Evolutionary conservation across 495 filamentous ascomycete genomes (phyloP).

Genomic region (Penicillium atrosanguineum): DNA sequence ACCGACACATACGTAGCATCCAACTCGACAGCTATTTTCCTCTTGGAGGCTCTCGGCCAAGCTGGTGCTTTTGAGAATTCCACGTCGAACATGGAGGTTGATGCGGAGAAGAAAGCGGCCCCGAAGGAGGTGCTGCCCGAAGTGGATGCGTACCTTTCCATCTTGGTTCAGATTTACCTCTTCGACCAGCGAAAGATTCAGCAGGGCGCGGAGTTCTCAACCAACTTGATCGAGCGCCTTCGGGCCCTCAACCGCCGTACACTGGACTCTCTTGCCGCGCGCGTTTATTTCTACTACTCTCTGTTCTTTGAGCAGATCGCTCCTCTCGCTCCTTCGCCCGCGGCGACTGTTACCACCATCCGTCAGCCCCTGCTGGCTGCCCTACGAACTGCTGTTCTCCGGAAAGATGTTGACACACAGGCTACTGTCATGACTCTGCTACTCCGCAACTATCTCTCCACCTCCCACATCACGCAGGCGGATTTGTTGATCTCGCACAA

Average conservation of each 20-base stretch:
- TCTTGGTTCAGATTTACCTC: slow-evolving; percentile 85
- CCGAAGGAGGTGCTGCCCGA: slow-evolving; percentile 80
- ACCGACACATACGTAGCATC: slow-evolving; percentile 72
- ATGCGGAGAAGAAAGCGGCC: slow-evolving; percentile 52
- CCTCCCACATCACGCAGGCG: slow-evolving; percentile 94
- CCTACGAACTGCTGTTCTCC: slow-evolving; percentile 86
- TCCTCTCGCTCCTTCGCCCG: slow-evolving; percentile 81
- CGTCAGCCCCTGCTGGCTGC: slow-evolving; percentile 84
- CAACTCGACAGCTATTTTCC: slow-evolving; percentile 61
- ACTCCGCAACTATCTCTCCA: slow-evolving; percentile 92
- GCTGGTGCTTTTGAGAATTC: slow-evolving; percentile 58
- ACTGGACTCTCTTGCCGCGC: slow-evolving; percentile 87
- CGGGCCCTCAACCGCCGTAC: slow-evolving; percentile 90
- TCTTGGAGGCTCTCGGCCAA: slow-evolving; percentile 67
- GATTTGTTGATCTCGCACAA: slow-evolving; percentile 94
- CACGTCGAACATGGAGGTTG: slow-evolving; percentile 73
- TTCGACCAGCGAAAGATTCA: slow-evolving; percentile 79
- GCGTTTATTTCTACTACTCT: slow-evolving; percentile 96
- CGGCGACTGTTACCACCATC: slow-evolving; percentile 78
- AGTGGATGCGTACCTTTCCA: slow-evolving; percentile 86
- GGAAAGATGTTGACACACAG: slow-evolving; percentile 95
- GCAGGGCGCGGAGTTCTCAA: slow-evolving; percentile 79
- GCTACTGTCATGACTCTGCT: slow-evolving; percentile 91
- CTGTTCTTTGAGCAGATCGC: slow-evolving; percentile 87
- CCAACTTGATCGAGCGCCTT: slow-evolving; percentile 73